A percentile compares a stretch with the other conserved stretches of the same genome.
Conservation (phyloP, 257 asterid species). For the Penstemon barbatus region DNA sequence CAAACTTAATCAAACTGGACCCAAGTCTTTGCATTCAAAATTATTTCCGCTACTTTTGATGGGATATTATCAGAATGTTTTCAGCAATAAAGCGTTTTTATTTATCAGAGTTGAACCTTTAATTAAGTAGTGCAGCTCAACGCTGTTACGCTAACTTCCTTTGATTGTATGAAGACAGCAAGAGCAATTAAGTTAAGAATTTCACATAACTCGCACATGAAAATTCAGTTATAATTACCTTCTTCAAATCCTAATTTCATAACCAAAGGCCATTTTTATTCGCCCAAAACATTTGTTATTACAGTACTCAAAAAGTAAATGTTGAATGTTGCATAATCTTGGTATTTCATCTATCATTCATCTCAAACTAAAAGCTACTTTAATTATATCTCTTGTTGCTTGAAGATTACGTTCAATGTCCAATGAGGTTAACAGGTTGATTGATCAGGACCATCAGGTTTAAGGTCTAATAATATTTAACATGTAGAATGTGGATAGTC, state of each 20-base stretch:
- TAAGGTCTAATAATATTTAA: too few relatives aligned
- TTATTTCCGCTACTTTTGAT: too few relatives aligned
- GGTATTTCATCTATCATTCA: background rate
- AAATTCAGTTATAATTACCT: background rate
- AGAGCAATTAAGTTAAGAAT: too few relatives aligned
- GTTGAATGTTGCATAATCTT: background rate
- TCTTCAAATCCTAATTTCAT: background rate
- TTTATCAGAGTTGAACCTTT: background rate
- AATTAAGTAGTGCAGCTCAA: too few relatives aligned
- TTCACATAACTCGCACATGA: background rate
- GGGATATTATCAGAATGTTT: background rate
- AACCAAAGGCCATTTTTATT: background rate
- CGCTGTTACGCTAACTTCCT: too few relatives aligned
- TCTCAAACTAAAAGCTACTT: slow-evolving; percentile 15
- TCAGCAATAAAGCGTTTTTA: background rate
- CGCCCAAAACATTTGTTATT: background rate
- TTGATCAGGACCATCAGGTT: background rate
- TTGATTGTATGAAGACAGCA: too few relatives aligned
- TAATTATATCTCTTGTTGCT: background rate
- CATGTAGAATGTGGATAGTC: background rate
- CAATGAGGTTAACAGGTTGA: background rate
- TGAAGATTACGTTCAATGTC: slow-evolving; percentile 4
- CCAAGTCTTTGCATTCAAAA: too few relatives aligned
- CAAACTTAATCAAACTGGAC: too few relatives aligned
- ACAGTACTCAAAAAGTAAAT: background rate